phyloP scores from a whole-genome alignment of 257 asterid genomes.

The Nicotiana attenuata region DNA sequence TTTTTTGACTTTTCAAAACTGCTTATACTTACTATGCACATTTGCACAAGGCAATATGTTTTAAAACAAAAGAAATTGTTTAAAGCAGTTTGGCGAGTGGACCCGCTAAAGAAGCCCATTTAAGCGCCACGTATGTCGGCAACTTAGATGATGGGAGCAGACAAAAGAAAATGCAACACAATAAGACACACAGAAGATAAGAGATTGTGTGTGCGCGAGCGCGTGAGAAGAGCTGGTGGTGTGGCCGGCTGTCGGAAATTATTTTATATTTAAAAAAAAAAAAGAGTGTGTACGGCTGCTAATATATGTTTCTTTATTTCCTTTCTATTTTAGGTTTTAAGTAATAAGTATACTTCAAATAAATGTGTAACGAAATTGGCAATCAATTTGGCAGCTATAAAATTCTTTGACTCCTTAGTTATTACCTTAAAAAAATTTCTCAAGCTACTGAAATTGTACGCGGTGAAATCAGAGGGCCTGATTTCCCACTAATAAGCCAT shows the following conservation, averaged over 20 bases:
- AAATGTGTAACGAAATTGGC: neutral
- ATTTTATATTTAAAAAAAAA: neutral
- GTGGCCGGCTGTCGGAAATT: neutral
- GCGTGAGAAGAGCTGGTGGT: neutral
- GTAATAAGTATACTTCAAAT: too few relatives aligned
- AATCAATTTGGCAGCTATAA: too few relatives aligned
- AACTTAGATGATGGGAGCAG: neutral
- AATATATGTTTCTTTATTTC: neutral
- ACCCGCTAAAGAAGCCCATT: neutral
- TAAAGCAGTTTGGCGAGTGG: neutral
- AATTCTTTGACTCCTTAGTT: too few relatives aligned
- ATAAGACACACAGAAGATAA: neutral
- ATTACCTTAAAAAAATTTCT: neutral
- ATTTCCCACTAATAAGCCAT: too few relatives aligned
- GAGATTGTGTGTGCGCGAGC: neutral
- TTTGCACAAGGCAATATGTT: too few relatives aligned
- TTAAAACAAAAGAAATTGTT: too few relatives aligned
- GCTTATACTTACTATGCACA: too few relatives aligned
- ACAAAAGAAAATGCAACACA: neutral
- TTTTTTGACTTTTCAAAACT: too few relatives aligned
- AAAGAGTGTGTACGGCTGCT: neutral
- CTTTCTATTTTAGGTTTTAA: neutral
- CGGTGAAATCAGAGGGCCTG: too few relatives aligned
- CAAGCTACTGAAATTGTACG: too few relatives aligned
- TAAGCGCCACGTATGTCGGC: neutral